phyloP scores from a whole-genome alignment of 164 flowering plant species.

The Kalanchoe fedtschenkoi region DNA sequence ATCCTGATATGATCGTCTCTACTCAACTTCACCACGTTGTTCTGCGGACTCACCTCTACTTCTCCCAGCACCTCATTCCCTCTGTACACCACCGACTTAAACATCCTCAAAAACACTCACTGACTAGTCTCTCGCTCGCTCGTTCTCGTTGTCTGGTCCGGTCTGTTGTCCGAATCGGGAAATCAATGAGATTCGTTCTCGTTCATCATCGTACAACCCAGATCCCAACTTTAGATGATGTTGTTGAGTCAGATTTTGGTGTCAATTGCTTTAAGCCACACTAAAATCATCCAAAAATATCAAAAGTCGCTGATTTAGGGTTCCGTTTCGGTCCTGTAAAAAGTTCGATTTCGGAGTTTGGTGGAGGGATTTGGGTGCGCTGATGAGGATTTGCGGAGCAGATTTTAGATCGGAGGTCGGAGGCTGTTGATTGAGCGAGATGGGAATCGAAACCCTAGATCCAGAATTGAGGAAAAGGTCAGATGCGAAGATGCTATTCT shows the following conservation, averaged over 20 bases:
- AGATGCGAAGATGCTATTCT: too few species aligned
- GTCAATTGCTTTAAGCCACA: background rate
- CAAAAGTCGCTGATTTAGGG: background rate
- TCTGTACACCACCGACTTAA: slow-evolving; percentile 51
- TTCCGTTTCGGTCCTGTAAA: slow-evolving; percentile 2
- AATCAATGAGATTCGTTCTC: background rate
- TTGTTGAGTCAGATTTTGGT: background rate
- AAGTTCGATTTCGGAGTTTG: background rate
- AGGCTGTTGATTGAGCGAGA: background rate
- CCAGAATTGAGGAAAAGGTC: background rate
- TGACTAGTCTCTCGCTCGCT: background rate
- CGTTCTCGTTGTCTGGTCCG: too few species aligned
- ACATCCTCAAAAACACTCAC: slow-evolving; percentile 23
- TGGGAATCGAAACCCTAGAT: slow-evolving; percentile 1
- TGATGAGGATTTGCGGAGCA: too few species aligned
- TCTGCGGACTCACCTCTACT: slow-evolving; percentile 51
- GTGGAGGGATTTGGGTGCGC: background rate
- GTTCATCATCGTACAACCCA: background rate
- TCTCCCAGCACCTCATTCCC: slow-evolving; percentile 78
- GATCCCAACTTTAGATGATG: slow-evolving; percentile 1
- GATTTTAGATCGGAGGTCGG: background rate
- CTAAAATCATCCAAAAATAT: background rate
- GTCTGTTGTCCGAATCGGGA: background rate
- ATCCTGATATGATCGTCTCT: slow-evolving; percentile 57
- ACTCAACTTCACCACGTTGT: slow-evolving; percentile 17